Evolutionary conservation across 2,329 filamentous ascomycete genomes (phyloP), one percentile per base, ranked within the genome.

Genomic region (Aspergillus unguis): DNA sequence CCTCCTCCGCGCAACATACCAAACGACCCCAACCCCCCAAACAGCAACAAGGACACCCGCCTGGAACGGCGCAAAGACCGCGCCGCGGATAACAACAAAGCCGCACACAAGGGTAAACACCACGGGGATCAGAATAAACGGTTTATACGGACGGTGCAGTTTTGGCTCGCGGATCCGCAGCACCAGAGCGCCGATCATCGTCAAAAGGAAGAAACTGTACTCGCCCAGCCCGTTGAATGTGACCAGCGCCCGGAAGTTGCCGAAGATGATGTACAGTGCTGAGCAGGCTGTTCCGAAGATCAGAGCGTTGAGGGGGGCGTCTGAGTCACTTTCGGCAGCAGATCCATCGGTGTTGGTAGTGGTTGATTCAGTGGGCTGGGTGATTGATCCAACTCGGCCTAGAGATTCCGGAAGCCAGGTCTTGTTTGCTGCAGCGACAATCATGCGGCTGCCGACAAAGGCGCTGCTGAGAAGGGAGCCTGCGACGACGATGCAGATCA

Each of bases 181-280:
- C 8, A 56, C 26, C 3, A 59, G 52, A 3, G 57, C 57, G 0
- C 53, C 57, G 9, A 59, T 26, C 5, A 59, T 54, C 0, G 57
- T 58, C 42, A 59, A 27, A 10, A 58, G 52, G 31, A 59, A 59
- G 36, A 59, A 59, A 5, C 46, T 53, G n/a, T 58, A 59, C n/a
- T 59, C 57, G 1, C 53, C 57, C 35, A 59, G 23, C 4, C 57
- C 57, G 11, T 58, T 59, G 44, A 59, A 58, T 1, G 57, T 59
- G 11, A 59, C 35, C 7, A 59, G 48, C 1, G 55, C 57, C 6
- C 57, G 53, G 31, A 59, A 59, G 6, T 58, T 58, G 1, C 57
- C 57, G 9, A 59, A 54, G 4, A 59, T 48, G 3, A 59, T 51
- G 27, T 58, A 59, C 2, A 54, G 29, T 1, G 52, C 48, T 4